phyloP scores from a whole-genome alignment of 495 filamentous ascomycete species.

The Trichocladium uniseriatum region DNA sequence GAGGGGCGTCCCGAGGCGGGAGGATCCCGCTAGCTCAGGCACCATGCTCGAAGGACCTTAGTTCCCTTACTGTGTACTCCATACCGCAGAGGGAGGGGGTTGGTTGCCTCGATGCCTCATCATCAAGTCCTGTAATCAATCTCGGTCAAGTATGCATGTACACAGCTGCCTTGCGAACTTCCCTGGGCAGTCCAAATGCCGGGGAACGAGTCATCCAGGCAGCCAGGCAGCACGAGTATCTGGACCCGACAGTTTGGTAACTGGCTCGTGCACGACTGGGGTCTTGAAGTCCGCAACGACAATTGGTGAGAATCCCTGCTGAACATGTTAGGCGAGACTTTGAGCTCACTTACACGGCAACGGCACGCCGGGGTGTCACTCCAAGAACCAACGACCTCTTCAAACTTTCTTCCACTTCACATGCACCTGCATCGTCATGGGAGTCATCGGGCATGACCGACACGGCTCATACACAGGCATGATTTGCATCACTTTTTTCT shows the following conservation, averaged over 20 bases:
- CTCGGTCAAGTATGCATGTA: neutral
- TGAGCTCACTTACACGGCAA: neutral
- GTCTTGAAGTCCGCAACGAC: neutral
- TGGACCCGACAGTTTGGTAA: constrained; percentile 2
- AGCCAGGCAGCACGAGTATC: too few species aligned
- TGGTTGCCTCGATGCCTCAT: neutral
- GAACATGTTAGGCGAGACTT: neutral
- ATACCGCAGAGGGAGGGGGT: neutral
- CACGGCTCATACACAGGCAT: neutral
- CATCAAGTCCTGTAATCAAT: neutral
- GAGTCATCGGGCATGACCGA: neutral
- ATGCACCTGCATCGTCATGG: neutral
- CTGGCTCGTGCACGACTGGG: neutral
- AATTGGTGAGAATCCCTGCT: neutral
- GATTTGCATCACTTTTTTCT: neutral
- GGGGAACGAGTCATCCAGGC: too few species aligned
- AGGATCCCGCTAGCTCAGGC: too few species aligned
- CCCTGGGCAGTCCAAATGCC: too few species aligned
- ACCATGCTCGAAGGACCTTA: neutral
- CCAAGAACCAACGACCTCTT: neutral
- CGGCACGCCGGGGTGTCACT: neutral
- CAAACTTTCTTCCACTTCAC: neutral
- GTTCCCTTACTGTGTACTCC: too few species aligned
- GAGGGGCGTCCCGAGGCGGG: neutral
- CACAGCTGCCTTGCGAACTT: too few species aligned